These are phyloP conservation scores for Solanum pinnatisectum DNA, from an alignment of 257 asterid genomes.

Conservation along the genomic window DNA sequence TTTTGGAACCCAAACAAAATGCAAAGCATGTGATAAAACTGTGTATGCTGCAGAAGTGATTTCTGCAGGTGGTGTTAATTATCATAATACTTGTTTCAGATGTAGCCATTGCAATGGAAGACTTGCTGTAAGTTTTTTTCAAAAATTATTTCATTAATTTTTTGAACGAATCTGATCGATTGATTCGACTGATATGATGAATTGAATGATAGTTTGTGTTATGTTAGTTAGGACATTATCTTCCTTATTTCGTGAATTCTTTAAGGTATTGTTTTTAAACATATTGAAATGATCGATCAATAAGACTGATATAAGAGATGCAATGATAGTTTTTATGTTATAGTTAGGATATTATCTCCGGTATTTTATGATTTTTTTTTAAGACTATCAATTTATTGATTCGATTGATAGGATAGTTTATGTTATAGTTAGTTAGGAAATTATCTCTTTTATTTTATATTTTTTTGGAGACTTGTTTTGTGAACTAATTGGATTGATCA, in stretches of 20 bases:
- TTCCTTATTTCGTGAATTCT: too few species aligned
- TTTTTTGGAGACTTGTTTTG: neutral
- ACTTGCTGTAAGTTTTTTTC: constrained; percentile 31
- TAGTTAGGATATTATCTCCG: neutral
- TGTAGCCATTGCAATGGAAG: constrained; percentile 50
- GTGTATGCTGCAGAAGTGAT: constrained; percentile 53
- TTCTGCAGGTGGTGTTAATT: constrained; percentile 47
- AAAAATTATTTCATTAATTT: neutral
- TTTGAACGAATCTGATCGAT: neutral
- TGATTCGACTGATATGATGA: neutral
- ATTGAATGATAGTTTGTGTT: neutral
- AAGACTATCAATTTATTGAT: neutral
- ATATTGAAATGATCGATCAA: neutral
- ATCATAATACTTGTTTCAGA: constrained; percentile 56
- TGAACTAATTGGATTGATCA: neutral
- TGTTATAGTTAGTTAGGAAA: neutral
- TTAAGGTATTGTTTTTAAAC: too few species aligned
- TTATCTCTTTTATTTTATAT: neutral
- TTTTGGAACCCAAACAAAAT: constrained; percentile 24
- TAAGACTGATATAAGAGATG: neutral
- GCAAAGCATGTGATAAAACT: constrained; percentile 56
- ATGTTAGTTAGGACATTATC: neutral
- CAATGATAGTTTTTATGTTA: neutral
- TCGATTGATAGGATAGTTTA: neutral
- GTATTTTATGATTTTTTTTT: neutral